Percentiles rank a stretch among this genome's conserved stretches.
These are phyloP conservation scores for Pittosporum tobira DNA, from an alignment of 129 eudicot species.

Conservation along the genomic window DNA sequence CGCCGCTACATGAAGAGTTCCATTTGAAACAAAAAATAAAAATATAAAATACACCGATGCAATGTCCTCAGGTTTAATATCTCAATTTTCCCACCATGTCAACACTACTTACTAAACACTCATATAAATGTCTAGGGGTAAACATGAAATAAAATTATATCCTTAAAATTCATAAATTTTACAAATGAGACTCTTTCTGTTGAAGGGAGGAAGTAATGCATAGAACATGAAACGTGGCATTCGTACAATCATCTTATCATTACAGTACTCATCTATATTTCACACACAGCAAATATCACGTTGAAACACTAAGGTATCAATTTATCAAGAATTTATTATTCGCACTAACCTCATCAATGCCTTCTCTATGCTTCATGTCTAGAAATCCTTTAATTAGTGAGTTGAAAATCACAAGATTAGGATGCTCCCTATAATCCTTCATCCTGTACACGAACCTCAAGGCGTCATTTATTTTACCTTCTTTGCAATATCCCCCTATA, in stretches of 20 bases:
- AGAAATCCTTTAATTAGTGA: conserved; percentile 47
- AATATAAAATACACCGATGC: neutral
- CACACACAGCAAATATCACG: neutral
- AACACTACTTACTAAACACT: too few relatives aligned
- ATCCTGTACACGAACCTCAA: conserved; percentile 46
- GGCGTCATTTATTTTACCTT: conserved; percentile 41
- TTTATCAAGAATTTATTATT: neutral
- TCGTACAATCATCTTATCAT: neutral
- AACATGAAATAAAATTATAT: too few relatives aligned
- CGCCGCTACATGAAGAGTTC: too few relatives aligned
- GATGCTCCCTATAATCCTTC: conserved; percentile 31
- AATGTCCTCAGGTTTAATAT: neutral
- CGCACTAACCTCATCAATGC: conserved; percentile 48
- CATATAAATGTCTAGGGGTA: too few relatives aligned
- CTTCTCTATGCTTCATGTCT: conserved; percentile 31
- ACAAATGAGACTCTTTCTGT: too few relatives aligned
- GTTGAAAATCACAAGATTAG: conserved; percentile 44
- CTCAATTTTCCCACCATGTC: neutral
- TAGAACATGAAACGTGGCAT: too few relatives aligned
- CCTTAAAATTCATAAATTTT: too few relatives aligned
- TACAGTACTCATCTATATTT: neutral
- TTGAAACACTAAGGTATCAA: neutral
- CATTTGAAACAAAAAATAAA: too few relatives aligned
- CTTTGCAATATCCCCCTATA: conserved; percentile 42
- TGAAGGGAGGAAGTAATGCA: too few relatives aligned